phyloP scores from a whole-genome alignment of 352 stramenopile genomes.

The Elongisporangium undulatum region DNA sequence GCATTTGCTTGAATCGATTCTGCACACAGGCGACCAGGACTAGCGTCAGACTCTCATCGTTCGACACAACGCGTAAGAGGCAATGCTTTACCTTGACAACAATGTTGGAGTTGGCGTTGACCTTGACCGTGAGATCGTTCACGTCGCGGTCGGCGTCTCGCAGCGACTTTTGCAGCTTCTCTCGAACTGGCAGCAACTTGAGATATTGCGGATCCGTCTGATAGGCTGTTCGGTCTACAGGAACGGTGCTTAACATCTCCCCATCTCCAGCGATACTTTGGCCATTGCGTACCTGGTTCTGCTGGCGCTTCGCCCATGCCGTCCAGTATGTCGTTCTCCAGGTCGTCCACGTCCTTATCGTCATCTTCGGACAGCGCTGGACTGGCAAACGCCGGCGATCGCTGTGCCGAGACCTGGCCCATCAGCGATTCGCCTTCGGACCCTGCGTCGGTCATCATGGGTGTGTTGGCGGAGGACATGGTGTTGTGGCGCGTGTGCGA shows the following conservation, averaged over 20 bases:
- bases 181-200: conserved; percentile 52
- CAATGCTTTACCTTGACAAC: conserved; percentile 57
- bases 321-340: conserved; percentile 73
- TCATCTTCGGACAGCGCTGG: conserved; percentile 50
- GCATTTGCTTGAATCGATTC: conserved; percentile 82
- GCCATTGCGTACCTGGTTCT: conserved; percentile 9
- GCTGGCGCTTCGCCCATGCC: conserved; percentile 64
- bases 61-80: background rate
- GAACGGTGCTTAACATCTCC: background rate
- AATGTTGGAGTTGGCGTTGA: conserved; percentile 75
- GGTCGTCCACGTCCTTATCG: conserved; percentile 72
- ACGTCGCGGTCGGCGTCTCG: conserved; percentile 64
- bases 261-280: background rate
- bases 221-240: conserved; percentile 29
- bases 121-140: conserved; percentile 55
- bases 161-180: conserved; percentile 64
- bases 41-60: background rate
- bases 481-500: conserved; percentile 13
- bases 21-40: conserved; percentile 9
- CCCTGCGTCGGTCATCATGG: conserved; percentile 59
- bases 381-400: conserved; percentile 59
- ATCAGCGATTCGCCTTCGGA: conserved; percentile 61
- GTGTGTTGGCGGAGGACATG: conserved; percentile 65
- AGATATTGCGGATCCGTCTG: conserved; percentile 63
- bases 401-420: conserved; percentile 56